phyloP scores from a whole-genome alignment of 345 rosid genomes.

The Citrus sp. region DNA sequence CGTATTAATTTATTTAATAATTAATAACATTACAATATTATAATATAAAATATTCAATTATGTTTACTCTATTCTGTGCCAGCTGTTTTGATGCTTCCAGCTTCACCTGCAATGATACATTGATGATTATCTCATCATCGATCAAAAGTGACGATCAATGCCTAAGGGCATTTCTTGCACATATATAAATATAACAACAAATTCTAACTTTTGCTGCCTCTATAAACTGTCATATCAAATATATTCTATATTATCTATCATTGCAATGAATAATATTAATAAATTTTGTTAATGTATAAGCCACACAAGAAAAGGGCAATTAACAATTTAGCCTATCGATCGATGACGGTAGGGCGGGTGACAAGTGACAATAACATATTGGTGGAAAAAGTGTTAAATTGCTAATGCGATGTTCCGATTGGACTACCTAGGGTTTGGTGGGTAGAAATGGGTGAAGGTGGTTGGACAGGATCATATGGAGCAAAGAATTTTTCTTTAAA shows the following conservation, averaged over 20 bases:
- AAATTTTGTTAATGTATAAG: not conserved
- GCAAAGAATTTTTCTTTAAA: constrained; percentile 23
- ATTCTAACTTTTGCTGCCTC: not conserved
- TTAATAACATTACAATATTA: constrained; percentile 13
- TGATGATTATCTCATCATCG: not conserved
- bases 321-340: not conserved
- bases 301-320: not conserved
- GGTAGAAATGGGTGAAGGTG: constrained; percentile 98
- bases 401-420: constrained; percentile 33
- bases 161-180: not conserved
- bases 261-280: not conserved
- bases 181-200: not conserved
- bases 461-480: constrained; percentile 54
- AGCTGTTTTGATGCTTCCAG: not conserved
- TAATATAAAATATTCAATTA: not conserved
- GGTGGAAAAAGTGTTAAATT: constrained; percentile 5
- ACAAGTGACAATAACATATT: constrained; percentile 18
- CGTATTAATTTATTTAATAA: not conserved
- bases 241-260: constrained; percentile 3
- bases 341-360: constrained; percentile 7
- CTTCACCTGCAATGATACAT: not conserved
- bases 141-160: not conserved
- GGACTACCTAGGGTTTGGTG: constrained; percentile 50
- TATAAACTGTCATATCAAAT: constrained; percentile 1
- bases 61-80: not conserved